Evolutionary conservation across 192 early-diverging fungal species (phyloP).

Genomic region (Helicostylum pulchrum): DNA sequence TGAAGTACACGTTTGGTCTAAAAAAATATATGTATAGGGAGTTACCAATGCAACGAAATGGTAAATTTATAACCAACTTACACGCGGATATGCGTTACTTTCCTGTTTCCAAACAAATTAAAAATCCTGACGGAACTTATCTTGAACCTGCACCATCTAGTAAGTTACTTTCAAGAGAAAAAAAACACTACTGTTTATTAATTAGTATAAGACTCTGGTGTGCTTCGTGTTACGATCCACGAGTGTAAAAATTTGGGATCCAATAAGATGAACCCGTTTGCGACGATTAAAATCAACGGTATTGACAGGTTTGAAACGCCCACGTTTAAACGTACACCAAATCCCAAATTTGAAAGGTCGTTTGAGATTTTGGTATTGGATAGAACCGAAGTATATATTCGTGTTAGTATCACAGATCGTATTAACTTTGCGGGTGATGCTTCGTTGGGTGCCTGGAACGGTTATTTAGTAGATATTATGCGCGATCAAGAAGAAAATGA

Average conservation of each 20-base stretch:
- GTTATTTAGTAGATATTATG: conserved; percentile 39
- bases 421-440: conserved; percentile 43
- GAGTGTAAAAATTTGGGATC: conserved; percentile 51
- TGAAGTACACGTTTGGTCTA: no score
- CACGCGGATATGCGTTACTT: conserved; percentile 38
- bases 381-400: conserved; percentile 48
- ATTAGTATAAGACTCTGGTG: conserved; percentile 43
- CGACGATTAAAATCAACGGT: conserved; percentile 49
- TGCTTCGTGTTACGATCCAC: conserved; percentile 58
- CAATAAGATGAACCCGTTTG: conserved; percentile 40
- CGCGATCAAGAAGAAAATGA: conserved; percentile 17
- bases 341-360: conserved; percentile 71
- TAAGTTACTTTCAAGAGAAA: conserved; percentile 27
- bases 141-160: conserved; percentile 49
- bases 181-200: not conserved
- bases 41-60: conserved; percentile 28
- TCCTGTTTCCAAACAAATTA: conserved; percentile 39
- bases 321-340: conserved; percentile 63
- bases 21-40: no score
- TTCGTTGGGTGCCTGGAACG: conserved; percentile 34
- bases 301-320: conserved; percentile 49
- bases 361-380: conserved; percentile 69
- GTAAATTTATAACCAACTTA: conserved; percentile 28
- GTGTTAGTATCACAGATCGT: conserved; percentile 58
- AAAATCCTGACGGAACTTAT: conserved; percentile 40